Percentiles rank a stretch among this genome's conserved stretches.
phyloP scores from a whole-genome alignment of 1,139 yeast genomes.

The Scheffersomyces stambukii region DNA sequence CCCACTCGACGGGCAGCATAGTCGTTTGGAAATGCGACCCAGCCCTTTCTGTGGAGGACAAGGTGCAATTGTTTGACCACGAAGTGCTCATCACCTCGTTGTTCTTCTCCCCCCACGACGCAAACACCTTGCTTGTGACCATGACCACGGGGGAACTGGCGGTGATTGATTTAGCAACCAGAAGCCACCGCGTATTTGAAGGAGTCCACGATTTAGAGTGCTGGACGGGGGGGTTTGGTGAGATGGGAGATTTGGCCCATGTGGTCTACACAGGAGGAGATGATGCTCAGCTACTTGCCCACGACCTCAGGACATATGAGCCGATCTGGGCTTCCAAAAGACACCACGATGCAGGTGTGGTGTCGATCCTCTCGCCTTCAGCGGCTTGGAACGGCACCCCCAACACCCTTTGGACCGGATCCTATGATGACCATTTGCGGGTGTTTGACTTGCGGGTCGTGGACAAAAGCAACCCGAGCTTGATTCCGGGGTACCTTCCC shows the following conservation, averaged over 20 bases:
- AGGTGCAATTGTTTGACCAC: constrained; percentile 17
- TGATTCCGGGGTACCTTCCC: constrained; percentile 50
- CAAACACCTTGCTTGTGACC: constrained; percentile 41
- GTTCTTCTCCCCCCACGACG: constrained; percentile 47
- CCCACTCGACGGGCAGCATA: constrained; percentile 78
- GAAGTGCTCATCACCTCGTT: constrained; percentile 63
- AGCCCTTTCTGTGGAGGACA: constrained; percentile 9
- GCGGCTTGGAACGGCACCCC: constrained; percentile 39
- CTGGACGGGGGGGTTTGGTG: constrained; percentile 84
- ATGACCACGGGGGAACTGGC: constrained; percentile 56
- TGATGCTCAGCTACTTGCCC: constrained; percentile 72
- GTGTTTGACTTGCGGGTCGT: constrained; percentile 64
- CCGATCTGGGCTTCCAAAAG: constrained; percentile 56
- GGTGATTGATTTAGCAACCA: constrained; percentile 22
- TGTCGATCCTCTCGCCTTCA: constrained; percentile 58
- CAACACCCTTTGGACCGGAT: constrained; percentile 76
- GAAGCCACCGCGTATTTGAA: constrained; percentile 13
- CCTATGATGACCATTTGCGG: constrained; percentile 80
- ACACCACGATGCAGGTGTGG: constrained; percentile 84
- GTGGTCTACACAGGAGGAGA: constrained; percentile 90
- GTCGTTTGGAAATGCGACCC: constrained; percentile 54
- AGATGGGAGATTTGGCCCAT: constrained; percentile 45
- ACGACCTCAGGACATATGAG: constrained; percentile 53
- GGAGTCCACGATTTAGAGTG: constrained; percentile 68
- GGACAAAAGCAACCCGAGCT: constrained; percentile 29